Base-by-base conservation (phyloP, 352 stramenopile genomes). In the Phytophthora citricola region DNA sequence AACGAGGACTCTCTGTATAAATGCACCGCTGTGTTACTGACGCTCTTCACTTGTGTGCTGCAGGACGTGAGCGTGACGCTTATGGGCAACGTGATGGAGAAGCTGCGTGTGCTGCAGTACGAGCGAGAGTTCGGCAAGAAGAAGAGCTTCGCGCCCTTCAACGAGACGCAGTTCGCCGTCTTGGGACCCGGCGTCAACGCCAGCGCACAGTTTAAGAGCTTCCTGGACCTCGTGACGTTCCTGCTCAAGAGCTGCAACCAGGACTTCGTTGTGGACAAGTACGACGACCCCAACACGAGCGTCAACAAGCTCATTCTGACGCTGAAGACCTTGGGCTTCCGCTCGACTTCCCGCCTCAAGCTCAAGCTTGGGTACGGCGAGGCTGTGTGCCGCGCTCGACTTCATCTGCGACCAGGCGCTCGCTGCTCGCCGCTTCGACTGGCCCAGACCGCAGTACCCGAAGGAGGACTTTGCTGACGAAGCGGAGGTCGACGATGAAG, bases 241-340 rank as follows among this genome's bases (percentile, higher is more conserved):
- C 63, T 95, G 15, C 88, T 95, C 70, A 91, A 92, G 57, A 76
- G 86, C 40, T 86, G 78, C 66, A 73, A 84, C 61, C 87, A 94
- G 57, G 87, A 93, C 15, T 90, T 95, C 55, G 75, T 81, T 22
- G 80, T 95, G 41, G 87, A 95, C 79, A 95, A 95, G 74, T 95
- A 93, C 68, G 87, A 95, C 79, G 85, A 95, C 72, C 82, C 86
- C 29, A 92, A 89, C 71, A 93, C 87, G 40, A 93, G 83, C 62
- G 79, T 93, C 68, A 95, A 95, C 79, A 95, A 95, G 57, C 82
- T 95, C 50, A 93, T 95, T 51, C 68, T 95, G 14, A 79, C 81
- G 46, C 80, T 93, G 55, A 95, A 95, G 59, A 78, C 87, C 17
- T 67, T 95, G 54, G 87, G 87, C 34, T 95, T 93, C 70, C 83